Conservation (phyloP, 257 asterid genomes). For the Prunella vulgaris region DNA sequence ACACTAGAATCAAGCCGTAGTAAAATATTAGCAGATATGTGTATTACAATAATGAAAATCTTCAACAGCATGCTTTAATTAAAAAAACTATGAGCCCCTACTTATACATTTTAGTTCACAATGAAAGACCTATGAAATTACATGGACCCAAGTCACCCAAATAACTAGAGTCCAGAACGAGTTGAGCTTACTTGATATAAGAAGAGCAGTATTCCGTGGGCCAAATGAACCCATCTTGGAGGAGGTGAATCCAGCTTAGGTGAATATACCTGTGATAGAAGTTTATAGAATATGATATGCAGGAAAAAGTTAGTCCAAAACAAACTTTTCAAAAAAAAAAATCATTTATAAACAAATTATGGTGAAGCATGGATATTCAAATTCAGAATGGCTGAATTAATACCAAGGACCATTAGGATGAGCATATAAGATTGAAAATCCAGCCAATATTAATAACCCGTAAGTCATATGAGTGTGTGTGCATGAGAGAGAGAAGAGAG, state of each 20-base stretch:
- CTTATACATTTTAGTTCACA: background rate
- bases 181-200: slow-evolving; percentile 69
- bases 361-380: slow-evolving; percentile 1
- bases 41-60: background rate
- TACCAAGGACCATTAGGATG: background rate
- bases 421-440: background rate
- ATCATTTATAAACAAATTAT: background rate
- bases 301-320: background rate
- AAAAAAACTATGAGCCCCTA: background rate
- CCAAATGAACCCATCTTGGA: slow-evolving; percentile 96
- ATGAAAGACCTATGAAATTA: slow-evolving; percentile 5
- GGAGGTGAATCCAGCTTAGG: slow-evolving; percentile 94
- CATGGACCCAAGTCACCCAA: slow-evolving; percentile 5
- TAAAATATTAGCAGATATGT: background rate
- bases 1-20: background rate
- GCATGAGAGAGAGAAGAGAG: background rate
- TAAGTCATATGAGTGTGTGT: background rate
- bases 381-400: background rate
- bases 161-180: background rate
- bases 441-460: background rate
- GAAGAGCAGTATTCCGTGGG: slow-evolving; percentile 89
- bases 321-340: too few species aligned
- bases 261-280: slow-evolving; percentile 69
- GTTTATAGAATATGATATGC: slow-evolving; percentile 14
- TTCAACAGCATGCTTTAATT: background rate